A percentile compares a stretch with the other conserved stretches of the same genome.
These are phyloP conservation scores for Fusarium succisae DNA, from an alignment of 2,329 filamentous ascomycete species.

Conservation along the genomic window DNA sequence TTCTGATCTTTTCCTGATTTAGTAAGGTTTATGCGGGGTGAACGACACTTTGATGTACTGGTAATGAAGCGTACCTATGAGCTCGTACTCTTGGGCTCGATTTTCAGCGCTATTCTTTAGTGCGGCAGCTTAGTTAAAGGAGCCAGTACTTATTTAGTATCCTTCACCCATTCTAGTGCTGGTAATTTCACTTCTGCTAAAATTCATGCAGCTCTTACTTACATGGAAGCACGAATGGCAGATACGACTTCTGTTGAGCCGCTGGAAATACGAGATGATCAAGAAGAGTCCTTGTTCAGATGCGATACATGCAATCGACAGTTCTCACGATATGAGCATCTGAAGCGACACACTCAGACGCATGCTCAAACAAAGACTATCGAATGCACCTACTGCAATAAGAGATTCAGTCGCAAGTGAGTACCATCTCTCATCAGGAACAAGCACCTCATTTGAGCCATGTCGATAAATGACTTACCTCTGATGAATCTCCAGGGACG, in stretches of 20 bases:
- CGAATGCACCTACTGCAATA: neutral
- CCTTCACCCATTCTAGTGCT: neutral
- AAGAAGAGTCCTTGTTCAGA: neutral
- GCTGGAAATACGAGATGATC: neutral
- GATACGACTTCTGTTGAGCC: neutral
- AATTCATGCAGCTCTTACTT: neutral
- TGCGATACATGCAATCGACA: neutral
- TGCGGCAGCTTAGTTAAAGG: neutral
- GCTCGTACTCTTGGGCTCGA: no score
- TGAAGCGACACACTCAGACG: neutral
- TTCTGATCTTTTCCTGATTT: neutral
- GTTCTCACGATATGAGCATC: neutral
- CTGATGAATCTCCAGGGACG: neutral
- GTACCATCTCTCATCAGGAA: rapidly evolving
- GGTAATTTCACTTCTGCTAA: neutral
- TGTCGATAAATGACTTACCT: neutral
- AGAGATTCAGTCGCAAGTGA: neutral
- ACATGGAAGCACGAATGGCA: neutral
- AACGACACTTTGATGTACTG: neutral
- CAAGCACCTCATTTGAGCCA: neutral
- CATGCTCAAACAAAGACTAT: neutral
- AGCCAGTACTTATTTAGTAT: neutral
- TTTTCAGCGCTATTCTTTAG: neutral
- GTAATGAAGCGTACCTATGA: neutral
- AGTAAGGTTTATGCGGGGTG: neutral